A percentile compares a stretch with the other conserved stretches of the same genome.
Evolutionary conservation across 169 alveolate species (phyloP).

Genomic region (Cryptosporidium baileyi): DNA sequence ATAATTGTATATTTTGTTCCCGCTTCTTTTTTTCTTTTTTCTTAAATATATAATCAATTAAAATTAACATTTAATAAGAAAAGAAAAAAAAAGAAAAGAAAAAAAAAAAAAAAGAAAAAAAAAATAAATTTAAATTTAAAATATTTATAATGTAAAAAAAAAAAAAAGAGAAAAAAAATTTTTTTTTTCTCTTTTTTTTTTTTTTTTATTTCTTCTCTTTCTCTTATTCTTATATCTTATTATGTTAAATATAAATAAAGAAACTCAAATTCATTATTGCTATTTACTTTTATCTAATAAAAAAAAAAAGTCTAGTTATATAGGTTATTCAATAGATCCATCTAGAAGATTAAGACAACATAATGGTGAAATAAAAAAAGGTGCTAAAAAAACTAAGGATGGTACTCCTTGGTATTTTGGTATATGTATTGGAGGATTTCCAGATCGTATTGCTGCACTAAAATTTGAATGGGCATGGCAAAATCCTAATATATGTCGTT

Average conservation of each 20-base stretch:
- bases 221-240: too few species aligned
- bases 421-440: constrained; percentile 79
- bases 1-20: too few species aligned
- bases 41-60: too few species aligned
- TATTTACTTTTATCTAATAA: constrained; percentile 37
- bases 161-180: too few species aligned
- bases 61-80: too few species aligned
- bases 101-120: too few species aligned
- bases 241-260: not conserved
- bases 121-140: too few species aligned
- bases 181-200: too few species aligned
- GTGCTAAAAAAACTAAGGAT: constrained; percentile 77
- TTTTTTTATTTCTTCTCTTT: too few species aligned
- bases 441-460: constrained; percentile 78
- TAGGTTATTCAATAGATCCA: constrained; percentile 81
- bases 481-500: constrained; percentile 73
- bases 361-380: constrained; percentile 81
- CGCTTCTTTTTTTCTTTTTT: too few species aligned
- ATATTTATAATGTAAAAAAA: too few species aligned
- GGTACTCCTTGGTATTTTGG: constrained; percentile 82
- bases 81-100: too few species aligned
- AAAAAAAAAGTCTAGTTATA: constrained; percentile 71
- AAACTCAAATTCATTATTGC: not conserved
- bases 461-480: constrained; percentile 86
- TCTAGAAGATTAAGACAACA: constrained; percentile 80